A percentile compares a stretch with the other conserved stretches of the same genome.
These are phyloP conservation scores for Plantago major DNA, from an alignment of 257 asterid species.

Conservation along the genomic window DNA sequence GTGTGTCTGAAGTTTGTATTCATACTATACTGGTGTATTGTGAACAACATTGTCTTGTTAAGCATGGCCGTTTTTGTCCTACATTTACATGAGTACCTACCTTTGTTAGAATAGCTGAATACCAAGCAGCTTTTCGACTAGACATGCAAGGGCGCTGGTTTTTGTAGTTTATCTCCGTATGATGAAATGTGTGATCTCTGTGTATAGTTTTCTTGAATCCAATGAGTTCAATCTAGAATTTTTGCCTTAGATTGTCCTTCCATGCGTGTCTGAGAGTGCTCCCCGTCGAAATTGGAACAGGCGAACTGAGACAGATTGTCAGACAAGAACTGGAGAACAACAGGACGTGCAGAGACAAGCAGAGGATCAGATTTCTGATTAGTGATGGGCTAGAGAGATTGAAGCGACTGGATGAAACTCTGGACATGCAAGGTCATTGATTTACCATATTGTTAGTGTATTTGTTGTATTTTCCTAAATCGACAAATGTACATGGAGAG, in stretches of 20 bases:
- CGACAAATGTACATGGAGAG: not conserved
- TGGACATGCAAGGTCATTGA: slow-evolving; percentile 86
- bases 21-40: no score
- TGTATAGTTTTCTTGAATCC: not conserved
- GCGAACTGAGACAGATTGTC: slow-evolving; percentile 59
- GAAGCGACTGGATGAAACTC: slow-evolving; percentile 78
- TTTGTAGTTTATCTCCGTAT: no score
- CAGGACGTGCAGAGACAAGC: slow-evolving; percentile 66
- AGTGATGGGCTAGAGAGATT: slow-evolving; percentile 81
- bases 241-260: no score
- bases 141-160: no score
- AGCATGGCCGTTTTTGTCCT: no score
- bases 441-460: not conserved
- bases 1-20: no score
- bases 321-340: slow-evolving; percentile 82
- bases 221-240: not conserved
- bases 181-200: not conserved
- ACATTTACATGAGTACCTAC: no score
- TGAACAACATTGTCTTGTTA: no score
- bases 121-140: no score
- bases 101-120: no score
- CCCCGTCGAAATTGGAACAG: slow-evolving; percentile 30
- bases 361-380: slow-evolving; percentile 69
- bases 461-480: slow-evolving; percentile 6
- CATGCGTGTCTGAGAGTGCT: not conserved